Conservation (phyloP, 2,329 filamentous ascomycete species). For the Dactylellina sp. region DNA sequence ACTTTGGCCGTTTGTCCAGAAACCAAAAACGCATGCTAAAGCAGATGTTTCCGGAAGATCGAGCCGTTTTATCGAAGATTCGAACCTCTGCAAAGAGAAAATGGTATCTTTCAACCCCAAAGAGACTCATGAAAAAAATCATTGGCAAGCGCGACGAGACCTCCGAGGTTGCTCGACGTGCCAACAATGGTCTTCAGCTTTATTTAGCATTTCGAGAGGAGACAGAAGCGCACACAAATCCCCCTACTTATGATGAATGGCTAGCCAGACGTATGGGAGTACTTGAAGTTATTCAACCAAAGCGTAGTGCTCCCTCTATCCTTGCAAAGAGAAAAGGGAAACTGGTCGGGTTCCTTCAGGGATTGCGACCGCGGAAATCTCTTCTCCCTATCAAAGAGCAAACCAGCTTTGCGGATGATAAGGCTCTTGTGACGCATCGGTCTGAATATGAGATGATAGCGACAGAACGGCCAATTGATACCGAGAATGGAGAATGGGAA, state of each 20-base stretch:
- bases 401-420: no score
- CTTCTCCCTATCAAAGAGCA: neutral
- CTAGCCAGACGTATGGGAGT: neutral
- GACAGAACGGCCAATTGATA: neutral
- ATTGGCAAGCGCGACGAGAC: neutral
- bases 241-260: neutral
- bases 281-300: neutral
- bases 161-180: neutral
- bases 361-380: neutral
- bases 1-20: neutral
- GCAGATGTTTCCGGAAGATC: neutral
- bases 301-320: neutral
- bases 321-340: neutral
- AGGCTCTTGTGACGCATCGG: no score
- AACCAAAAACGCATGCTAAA: neutral
- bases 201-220: neutral
- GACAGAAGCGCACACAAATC: neutral
- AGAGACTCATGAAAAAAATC: neutral
- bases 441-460: no score
- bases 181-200: neutral
- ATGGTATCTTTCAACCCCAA: neutral
- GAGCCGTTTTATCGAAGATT: neutral
- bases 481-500: slow-evolving; percentile 2
- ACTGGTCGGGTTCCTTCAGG: neutral
- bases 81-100: neutral